A percentile compares a stretch with the other conserved stretches of the same genome.
These are phyloP conservation scores for Exophiala sp. DNA, from an alignment of 2,329 filamentous ascomycete species.

Conservation along the genomic window DNA sequence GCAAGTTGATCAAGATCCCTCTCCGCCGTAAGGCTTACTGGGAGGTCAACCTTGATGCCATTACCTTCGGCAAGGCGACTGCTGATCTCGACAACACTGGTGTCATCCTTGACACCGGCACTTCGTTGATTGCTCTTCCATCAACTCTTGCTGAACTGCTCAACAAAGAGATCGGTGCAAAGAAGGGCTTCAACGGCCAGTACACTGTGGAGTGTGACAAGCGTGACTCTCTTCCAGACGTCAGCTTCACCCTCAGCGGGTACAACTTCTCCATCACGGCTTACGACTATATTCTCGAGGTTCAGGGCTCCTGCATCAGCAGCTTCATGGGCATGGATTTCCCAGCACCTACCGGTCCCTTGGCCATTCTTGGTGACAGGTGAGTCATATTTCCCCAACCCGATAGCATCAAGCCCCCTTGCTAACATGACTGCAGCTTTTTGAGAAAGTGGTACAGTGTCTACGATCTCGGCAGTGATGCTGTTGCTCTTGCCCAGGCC, in stretches of 20 bases:
- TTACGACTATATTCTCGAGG: conserved; percentile 91
- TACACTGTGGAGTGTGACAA: conserved; percentile 87
- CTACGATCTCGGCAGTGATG: conserved; percentile 85
- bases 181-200: conserved; percentile 96
- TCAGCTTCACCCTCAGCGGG: conserved; percentile 83
- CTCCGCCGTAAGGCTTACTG: conserved; percentile 98
- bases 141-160: conserved; percentile 86
- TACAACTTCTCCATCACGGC: conserved; percentile 87
- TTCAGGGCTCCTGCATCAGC: conserved; percentile 92
- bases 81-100: conserved; percentile 91
- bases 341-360: conserved; percentile 75
- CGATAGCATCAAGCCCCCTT: not conserved
- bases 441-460: conserved; percentile 47
- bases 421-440: conserved; percentile 45
- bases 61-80: conserved; percentile 77
- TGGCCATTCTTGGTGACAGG: conserved; percentile 86
- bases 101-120: conserved; percentile 96
- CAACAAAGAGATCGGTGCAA: conserved; percentile 95
- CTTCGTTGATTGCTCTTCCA: conserved; percentile 92
- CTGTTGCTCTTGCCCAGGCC: conserved; percentile 81
- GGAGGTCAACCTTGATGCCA: conserved; percentile 94
- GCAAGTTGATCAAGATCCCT: conserved; percentile 87
- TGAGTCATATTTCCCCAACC: conserved; percentile 50
- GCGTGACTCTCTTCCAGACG: conserved; percentile 76
- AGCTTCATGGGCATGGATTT: conserved; percentile 97